Conservation (phyloP, 306 rosid genomes). For the Elaeagnus macrophylla region DNA sequence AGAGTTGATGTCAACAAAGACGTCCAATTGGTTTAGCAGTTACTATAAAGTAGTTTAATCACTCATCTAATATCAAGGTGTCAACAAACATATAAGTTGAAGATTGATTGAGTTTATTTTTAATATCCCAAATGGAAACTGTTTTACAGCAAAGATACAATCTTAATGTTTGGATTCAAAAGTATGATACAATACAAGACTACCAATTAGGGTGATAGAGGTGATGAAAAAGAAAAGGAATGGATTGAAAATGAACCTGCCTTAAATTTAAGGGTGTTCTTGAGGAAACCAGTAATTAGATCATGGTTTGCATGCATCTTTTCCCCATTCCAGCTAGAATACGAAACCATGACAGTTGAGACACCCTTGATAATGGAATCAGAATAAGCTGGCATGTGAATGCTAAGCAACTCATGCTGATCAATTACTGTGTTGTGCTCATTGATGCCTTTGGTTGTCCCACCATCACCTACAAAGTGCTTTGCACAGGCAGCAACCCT, state of each 20-base stretch:
- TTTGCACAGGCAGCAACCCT: slow-evolving; percentile 97
- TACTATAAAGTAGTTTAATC: no score
- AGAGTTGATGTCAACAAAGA: slow-evolving; percentile 3
- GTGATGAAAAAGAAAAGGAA: no score
- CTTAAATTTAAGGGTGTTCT: slow-evolving; percentile 79
- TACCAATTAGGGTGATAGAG: no score
- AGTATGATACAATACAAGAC: no score
- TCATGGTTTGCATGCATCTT: slow-evolving; percentile 90
- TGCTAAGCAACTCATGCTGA: slow-evolving; percentile 63
- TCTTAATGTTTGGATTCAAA: no score
- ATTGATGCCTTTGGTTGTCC: slow-evolving; percentile 69
- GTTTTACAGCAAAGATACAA: no score
- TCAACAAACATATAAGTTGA: no score
- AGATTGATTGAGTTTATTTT: no score
- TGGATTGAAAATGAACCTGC: no score
- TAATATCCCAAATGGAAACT: no score
- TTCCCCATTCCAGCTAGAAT: slow-evolving; percentile 90
- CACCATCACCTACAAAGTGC: slow-evolving; percentile 98
- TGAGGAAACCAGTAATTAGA: slow-evolving; percentile 61
- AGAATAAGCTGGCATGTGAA: slow-evolving; percentile 91
- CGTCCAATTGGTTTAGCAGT: no score
- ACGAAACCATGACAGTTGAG: slow-evolving; percentile 76
- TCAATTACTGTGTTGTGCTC: slow-evolving; percentile 68
- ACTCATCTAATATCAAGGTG: no score
- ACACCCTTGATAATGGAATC: slow-evolving; percentile 86